A percentile compares a stretch with the other conserved stretches of the same genome.
Conservation (phyloP, 164 flowering plant species). For the Amborella trichopoda region DNA sequence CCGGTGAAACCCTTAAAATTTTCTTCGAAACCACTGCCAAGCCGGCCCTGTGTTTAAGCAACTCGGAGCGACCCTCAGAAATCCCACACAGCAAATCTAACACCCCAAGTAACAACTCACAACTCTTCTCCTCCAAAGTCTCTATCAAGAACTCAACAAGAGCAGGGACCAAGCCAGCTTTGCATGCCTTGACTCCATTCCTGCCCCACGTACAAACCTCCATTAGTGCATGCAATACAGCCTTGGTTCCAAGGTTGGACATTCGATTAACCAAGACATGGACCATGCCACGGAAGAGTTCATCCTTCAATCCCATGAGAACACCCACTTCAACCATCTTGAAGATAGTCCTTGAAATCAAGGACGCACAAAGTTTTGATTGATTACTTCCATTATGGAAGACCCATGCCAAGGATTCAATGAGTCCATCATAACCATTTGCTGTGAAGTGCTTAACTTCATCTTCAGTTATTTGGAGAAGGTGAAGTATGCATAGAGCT, state of each 20-base stretch:
- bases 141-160: slow-evolving; percentile 46
- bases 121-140: slow-evolving; percentile 18
- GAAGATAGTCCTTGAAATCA: slow-evolving; percentile 32
- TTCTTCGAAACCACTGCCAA: slow-evolving; percentile 57
- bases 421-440: slow-evolving; percentile 5
- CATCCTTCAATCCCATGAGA: slow-evolving; percentile 12
- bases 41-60: slow-evolving; percentile 49
- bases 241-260: slow-evolving; percentile 34
- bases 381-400: slow-evolving; percentile 36
- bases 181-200: slow-evolving; percentile 48
- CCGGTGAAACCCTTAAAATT: slow-evolving; percentile 62
- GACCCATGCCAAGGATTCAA: slow-evolving; percentile 18
- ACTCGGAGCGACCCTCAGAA: slow-evolving; percentile 66
- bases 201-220: slow-evolving; percentile 35
- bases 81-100: slow-evolving; percentile 45
- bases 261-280: slow-evolving; percentile 37
- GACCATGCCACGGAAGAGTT: slow-evolving; percentile 29
- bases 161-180: slow-evolving; percentile 42
- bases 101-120: slow-evolving; percentile 35
- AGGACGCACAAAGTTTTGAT: slow-evolving; percentile 33
- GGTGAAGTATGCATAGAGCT: slow-evolving; percentile 8
- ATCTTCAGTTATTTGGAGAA: slow-evolving; percentile 10
- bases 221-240: slow-evolving; percentile 31
- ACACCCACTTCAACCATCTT: slow-evolving; percentile 32
- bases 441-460: slow-evolving; percentile 5